A percentile compares a stretch with the other conserved stretches of the same genome.
These are phyloP conservation scores for Colletotrichum karsti DNA, from an alignment of 2,329 filamentous ascomycete species.

Conservation along the genomic window DNA sequence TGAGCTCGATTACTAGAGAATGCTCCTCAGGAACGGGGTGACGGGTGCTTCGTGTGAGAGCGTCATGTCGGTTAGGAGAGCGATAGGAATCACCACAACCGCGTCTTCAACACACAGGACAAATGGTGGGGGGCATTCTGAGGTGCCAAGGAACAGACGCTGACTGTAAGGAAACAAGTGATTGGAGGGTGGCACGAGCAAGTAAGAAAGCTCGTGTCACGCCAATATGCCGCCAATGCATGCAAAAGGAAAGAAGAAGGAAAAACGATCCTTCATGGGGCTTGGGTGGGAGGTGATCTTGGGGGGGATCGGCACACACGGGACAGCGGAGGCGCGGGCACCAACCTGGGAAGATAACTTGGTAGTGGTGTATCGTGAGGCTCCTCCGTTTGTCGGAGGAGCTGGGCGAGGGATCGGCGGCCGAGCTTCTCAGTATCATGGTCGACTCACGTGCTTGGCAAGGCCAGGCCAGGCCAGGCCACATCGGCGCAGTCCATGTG, in stretches of 20 bases:
- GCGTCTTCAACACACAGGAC: background rate
- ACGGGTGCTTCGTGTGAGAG: background rate
- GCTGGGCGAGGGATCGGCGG: constrained; percentile 21
- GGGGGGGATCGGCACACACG: constrained; percentile 22
- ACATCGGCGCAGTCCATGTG: background rate
- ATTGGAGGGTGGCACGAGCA: constrained; percentile 5
- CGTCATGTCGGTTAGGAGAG: background rate
- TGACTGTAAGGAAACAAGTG: background rate
- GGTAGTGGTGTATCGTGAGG: constrained; percentile 4
- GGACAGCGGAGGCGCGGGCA: constrained; percentile 9
- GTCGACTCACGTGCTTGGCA: constrained; percentile 18
- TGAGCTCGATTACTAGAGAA: constrained; percentile 18
- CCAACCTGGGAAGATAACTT: background rate
- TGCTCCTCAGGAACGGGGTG: background rate
- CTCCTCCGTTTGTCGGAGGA: constrained; percentile 26
- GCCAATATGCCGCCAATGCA: background rate
- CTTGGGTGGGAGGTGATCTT: background rate
- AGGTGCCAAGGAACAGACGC: background rate
- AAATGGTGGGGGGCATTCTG: background rate
- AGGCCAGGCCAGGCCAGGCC: constrained; percentile 24
- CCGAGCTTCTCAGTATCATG: constrained; percentile 6
- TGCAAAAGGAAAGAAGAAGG: background rate
- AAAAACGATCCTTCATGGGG: background rate
- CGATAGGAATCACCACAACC: background rate
- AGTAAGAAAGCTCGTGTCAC: background rate